Evolutionary conservation across 1,284 basidiomycete species (phyloP), one percentile per base, ranked within the genome.

Genomic region (Sphagnurus paluster): DNA sequence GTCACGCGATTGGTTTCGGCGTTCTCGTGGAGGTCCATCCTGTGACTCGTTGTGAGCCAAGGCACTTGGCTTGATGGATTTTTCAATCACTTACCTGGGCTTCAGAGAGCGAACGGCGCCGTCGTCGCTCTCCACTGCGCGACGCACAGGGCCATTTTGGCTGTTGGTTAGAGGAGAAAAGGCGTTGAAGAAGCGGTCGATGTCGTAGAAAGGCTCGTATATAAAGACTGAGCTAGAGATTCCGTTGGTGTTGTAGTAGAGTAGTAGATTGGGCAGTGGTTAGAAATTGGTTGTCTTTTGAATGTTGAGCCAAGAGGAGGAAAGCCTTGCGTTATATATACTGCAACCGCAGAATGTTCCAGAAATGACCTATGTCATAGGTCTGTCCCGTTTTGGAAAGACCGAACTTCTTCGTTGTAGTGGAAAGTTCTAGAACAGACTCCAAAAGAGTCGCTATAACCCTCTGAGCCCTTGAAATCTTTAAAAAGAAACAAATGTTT

Each of bases 11-110:
- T 75, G 21, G 53, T 58, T 11, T 72, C 62, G 3, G 47, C 29
- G 46, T 70, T 61, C 44, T 77, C 73, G 50, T 74, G 68, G 1
- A 77, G 54, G 49, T 79, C 74, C 65, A 76, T 70, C 42, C 75
- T 76, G 48, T 4, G n/a, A n/a, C n/a, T n/a, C n/a, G n/a, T 3
- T 5, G 17, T 30, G 25, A 17, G 17, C 5, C 39, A 39, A 43
- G 13, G 3, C 24, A 14, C 9, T 14, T 13, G 36, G 6, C 26
- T 11, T 13, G 37, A n/a, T n/a, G n/a, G n/a, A 28, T 5, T 26
- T 13, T 4, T 23, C 9, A 4, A 13, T 5, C 34, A 30, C 49
- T 13, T 48, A 58, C 60, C 52, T 49, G 34, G 58, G 59, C 30
- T 57, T 57, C 28, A 56, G 33, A 16, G 42, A 13, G 10, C 56